These are phyloP conservation scores for Symbiodinium pilosum DNA, from an alignment of 73 alveolate genomes.

Conservation along the genomic window DNA sequence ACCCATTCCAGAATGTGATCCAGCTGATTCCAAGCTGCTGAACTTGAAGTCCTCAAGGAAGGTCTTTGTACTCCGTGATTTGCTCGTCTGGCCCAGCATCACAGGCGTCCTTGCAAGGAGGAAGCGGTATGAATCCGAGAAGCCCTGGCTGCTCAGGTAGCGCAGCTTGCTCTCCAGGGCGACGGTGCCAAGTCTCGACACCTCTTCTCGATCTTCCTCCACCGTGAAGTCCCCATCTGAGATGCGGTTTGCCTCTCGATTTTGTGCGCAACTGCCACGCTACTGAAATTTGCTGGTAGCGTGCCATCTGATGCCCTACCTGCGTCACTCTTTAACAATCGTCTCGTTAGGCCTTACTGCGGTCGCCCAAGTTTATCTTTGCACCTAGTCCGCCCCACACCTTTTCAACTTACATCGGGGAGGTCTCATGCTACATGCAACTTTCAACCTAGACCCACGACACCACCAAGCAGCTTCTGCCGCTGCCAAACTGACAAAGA, in stretches of 20 bases:
- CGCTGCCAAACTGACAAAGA: no score
- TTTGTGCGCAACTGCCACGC: no score
- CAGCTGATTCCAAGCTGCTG: background rate
- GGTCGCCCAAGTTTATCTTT: no score
- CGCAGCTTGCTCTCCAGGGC: background rate
- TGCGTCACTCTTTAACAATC: no score
- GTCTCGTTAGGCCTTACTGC: no score
- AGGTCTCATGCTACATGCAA: no score
- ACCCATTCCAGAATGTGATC: background rate
- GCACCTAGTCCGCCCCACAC: no score
- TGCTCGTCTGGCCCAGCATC: background rate
- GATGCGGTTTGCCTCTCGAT: background rate
- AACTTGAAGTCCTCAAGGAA: background rate
- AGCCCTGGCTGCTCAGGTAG: background rate
- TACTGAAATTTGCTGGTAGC: no score
- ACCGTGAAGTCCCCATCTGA: background rate
- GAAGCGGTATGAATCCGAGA: background rate
- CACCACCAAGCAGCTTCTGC: no score
- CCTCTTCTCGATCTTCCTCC: background rate
- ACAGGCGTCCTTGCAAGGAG: background rate
- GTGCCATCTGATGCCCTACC: no score
- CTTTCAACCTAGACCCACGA: no score
- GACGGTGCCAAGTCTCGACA: background rate
- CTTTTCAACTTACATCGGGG: no score
- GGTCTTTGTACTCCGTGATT: background rate